phyloP scores from a whole-genome alignment of 192 early-diverging fungal genomes.

The Allomyces arbusculus region DNA sequence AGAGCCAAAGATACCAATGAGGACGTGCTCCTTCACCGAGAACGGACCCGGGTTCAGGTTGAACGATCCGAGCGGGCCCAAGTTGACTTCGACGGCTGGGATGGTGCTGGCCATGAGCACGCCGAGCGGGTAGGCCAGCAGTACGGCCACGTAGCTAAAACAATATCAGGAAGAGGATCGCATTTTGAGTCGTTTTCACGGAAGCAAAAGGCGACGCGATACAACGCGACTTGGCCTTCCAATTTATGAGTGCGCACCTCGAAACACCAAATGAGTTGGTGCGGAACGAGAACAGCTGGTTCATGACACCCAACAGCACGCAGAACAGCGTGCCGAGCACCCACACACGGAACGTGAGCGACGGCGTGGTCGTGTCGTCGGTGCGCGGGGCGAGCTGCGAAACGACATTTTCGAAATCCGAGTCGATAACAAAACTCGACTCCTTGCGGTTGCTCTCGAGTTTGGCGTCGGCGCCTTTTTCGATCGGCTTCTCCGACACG shows the following conservation, averaged over 20 bases:
- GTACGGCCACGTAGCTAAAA: conserved; percentile 6
- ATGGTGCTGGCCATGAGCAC: conserved; percentile 36
- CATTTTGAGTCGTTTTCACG: not conserved
- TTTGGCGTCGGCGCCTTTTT: too few species aligned
- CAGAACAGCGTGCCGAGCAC: conserved; percentile 47
- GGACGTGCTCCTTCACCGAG: conserved; percentile 71
- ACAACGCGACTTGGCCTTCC: too few species aligned
- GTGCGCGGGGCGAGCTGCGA: conserved; percentile 28
- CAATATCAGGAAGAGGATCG: not conserved
- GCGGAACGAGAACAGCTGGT: conserved; percentile 19
- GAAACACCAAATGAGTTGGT: conserved; percentile 9
- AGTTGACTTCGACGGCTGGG: conserved; percentile 15
- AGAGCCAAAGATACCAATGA: conserved; percentile 57
- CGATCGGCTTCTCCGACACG: too few species aligned
- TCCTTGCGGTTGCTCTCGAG: not conserved
- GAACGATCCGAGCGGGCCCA: too few species aligned
- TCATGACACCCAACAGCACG: conserved; percentile 13
- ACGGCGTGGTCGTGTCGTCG: conserved; percentile 42
- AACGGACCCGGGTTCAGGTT: conserved; percentile 67
- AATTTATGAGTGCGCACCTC: too few species aligned
- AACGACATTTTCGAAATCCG: not conserved
- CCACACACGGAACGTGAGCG: conserved; percentile 52
- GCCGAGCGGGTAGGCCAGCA: conserved; percentile 60
- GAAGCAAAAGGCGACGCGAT: conserved; percentile 2
- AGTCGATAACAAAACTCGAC: not conserved